Evolutionary conservation across 1,139 yeast species (phyloP).

Genomic region (Saccharomycopsis hybrid): DNA sequence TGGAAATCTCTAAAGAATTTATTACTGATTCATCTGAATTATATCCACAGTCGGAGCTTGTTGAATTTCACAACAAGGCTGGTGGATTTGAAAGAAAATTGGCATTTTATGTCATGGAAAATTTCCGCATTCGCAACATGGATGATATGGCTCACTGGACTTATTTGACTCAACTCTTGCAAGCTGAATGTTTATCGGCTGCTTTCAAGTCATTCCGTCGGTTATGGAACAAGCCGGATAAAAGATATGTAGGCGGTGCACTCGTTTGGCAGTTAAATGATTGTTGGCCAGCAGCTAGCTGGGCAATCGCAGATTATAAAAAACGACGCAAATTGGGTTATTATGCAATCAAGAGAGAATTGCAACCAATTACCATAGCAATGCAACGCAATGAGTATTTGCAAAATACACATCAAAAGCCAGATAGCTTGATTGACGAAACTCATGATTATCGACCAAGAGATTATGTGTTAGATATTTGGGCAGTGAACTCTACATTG

Average conservation of each 20-base stretch:
- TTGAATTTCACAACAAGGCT: constrained; percentile 40
- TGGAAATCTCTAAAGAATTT: constrained; percentile 29
- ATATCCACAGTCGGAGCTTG: constrained; percentile 34
- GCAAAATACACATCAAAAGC: constrained; percentile 14
- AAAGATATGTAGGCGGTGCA: constrained; percentile 36
- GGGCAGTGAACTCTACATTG: constrained; percentile 37
- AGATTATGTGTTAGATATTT: constrained; percentile 32
- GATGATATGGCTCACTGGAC: constrained; percentile 38
- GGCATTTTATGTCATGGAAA: constrained; percentile 40
- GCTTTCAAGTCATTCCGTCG: constrained; percentile 44
- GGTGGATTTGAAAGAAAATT: constrained; percentile 40
- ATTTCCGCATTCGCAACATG: constrained; percentile 29
- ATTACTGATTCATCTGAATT: constrained; percentile 32
- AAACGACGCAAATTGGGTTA: constrained; percentile 39
- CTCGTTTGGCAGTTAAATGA: constrained; percentile 48
- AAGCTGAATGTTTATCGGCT: constrained; percentile 41
- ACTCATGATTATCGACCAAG: constrained; percentile 27
- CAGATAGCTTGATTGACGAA: constrained; percentile 16
- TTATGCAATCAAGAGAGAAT: constrained; percentile 41
- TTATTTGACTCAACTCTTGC: constrained; percentile 45
- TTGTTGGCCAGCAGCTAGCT: constrained; percentile 45
- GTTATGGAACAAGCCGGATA: constrained; percentile 36
- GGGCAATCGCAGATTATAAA: constrained; percentile 41
- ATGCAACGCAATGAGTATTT: constrained; percentile 30
- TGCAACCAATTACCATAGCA: constrained; percentile 33